Evolutionary conservation across 495 filamentous ascomycete species (phyloP).

Genomic region (Aspergillus bertholletiae): DNA sequence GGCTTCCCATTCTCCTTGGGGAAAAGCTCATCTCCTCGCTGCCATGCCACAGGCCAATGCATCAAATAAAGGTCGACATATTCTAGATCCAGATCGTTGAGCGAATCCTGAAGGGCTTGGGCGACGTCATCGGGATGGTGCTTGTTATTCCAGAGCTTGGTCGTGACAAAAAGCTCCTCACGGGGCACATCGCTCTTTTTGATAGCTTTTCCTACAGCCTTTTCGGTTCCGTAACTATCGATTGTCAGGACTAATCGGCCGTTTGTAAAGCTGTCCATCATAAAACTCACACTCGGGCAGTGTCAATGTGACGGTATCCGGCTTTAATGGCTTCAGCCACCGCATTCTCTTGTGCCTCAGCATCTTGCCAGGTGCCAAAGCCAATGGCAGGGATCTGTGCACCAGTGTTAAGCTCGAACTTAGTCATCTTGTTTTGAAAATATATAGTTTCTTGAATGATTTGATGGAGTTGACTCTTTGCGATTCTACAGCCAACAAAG

Average conservation of each 20-base stretch:
- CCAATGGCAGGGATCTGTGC: constrained; percentile 47
- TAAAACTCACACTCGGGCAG: constrained; percentile 44
- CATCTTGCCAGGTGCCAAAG: constrained; percentile 51
- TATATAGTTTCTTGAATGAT: not conserved
- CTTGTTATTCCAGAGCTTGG: constrained; percentile 67
- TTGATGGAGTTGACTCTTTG: not conserved
- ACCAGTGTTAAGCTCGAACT: constrained; percentile 47
- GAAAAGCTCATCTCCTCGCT: constrained; percentile 33
- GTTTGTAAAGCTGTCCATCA: not conserved
- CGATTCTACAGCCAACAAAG: not conserved
- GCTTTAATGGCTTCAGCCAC: constrained; percentile 47
- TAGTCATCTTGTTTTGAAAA: constrained; percentile 19
- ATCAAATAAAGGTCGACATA: constrained; percentile 72
- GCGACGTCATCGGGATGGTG: constrained; percentile 61
- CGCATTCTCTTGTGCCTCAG: constrained; percentile 40
- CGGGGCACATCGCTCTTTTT: constrained; percentile 52
- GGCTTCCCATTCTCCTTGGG: constrained; percentile 46
- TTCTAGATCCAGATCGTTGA: constrained; percentile 57
- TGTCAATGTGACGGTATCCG: constrained; percentile 63
- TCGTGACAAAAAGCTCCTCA: constrained; percentile 63
- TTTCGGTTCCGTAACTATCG: constrained; percentile 47
- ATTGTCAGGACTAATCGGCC: not conserved
- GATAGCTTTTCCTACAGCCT: constrained; percentile 55
- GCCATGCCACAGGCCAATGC: constrained; percentile 61
- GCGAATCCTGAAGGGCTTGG: constrained; percentile 55